Percentiles rank a stretch among this genome's conserved stretches.
Evolutionary conservation across 257 asterid species (phyloP).

Genomic region (Gentiana macrophylla): DNA sequence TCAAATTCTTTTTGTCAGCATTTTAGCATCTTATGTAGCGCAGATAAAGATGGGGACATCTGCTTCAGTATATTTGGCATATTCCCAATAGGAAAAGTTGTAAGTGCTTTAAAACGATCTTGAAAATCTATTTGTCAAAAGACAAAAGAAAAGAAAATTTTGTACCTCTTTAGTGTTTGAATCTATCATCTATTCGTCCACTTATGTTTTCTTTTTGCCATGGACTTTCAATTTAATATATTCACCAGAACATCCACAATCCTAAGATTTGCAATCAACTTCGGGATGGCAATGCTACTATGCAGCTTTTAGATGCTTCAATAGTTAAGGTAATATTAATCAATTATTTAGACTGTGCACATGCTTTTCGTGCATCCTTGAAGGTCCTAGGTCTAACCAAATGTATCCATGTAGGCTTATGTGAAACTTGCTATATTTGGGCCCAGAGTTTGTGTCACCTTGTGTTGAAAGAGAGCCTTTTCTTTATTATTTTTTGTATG

Average conservation of each 20-base stretch:
- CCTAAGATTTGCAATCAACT: constrained; percentile 31
- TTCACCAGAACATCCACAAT: constrained; percentile 58
- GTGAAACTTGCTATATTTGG: neutral
- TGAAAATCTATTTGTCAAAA: neutral
- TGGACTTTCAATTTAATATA: constrained; percentile 17
- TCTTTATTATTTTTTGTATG: no score
- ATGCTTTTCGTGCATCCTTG: constrained; percentile 4
- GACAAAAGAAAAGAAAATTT: neutral
- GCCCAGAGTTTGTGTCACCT: neutral
- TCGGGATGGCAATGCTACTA: constrained; percentile 26
- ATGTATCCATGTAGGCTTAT: neutral
- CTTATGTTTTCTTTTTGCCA: constrained; percentile 9
- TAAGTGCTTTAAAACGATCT: constrained; percentile 34
- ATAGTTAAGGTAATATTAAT: constrained; percentile 50
- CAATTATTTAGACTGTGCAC: constrained; percentile 3
- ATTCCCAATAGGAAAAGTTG: constrained; percentile 86
- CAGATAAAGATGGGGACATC: constrained; percentile 80
- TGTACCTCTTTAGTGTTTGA: neutral
- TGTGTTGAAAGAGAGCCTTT: no score
- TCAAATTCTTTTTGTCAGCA: constrained; percentile 70
- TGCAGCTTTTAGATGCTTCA: constrained; percentile 55
- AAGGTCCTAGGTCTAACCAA: constrained; percentile 4
- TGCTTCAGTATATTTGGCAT: constrained; percentile 91
- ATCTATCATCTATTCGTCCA: neutral
- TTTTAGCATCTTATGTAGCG: constrained; percentile 88